Base-by-base conservation (phyloP, 257 asterid genomes). In the Thymus quinquecostatus region DNA sequence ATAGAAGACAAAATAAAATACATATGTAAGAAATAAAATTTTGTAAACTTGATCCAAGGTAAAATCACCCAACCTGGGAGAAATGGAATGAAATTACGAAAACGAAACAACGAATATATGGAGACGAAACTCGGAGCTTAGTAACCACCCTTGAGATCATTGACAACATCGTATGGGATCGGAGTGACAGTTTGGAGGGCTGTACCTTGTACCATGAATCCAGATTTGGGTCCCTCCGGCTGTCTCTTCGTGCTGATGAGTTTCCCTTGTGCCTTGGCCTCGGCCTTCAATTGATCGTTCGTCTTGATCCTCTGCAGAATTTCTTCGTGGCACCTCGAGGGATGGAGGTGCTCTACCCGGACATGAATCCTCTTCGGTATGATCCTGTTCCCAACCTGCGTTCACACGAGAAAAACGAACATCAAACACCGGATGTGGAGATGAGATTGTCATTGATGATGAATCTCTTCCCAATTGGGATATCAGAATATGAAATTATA, bases 121-220 rank as follows among this genome's bases (percentile, higher is more conserved):
- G 40, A 36, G 5, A 21, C 21, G 5, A 36, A 36, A 36, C 40
- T 36, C 40, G 4, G 21, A 36, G 40, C 40, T 69, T 62, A 90
- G 69, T 90, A 88, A 27, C 97, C 97, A 27, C 97, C 97, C 86
- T 90, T 90, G 69, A 90, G 91, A 81, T 90, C 97, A 57, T 90
- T 90, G 68, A 90, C 97, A 13, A 90, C 97, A 75, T 90, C 96
- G 29, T 88, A 89, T 2, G 96, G 96, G 56, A 89, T 89, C 0
- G 97, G 95, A n/a, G 95, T 87, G 21, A 21, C 21, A 21, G 21
- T 21, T 21, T 21, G 21, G 21, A 21, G 50, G 0, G 90, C 82
- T 3, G 89, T 83, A 14, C 96, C 96, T 76, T 60, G 87, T 13
- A 91, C 96, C 97, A 91, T 84, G 68, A 88, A 91, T 3, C 96